These are phyloP conservation scores for Rhizopus sp. DNA, from an alignment of 371 early-diverging fungal genomes.

Conservation along the genomic window DNA sequence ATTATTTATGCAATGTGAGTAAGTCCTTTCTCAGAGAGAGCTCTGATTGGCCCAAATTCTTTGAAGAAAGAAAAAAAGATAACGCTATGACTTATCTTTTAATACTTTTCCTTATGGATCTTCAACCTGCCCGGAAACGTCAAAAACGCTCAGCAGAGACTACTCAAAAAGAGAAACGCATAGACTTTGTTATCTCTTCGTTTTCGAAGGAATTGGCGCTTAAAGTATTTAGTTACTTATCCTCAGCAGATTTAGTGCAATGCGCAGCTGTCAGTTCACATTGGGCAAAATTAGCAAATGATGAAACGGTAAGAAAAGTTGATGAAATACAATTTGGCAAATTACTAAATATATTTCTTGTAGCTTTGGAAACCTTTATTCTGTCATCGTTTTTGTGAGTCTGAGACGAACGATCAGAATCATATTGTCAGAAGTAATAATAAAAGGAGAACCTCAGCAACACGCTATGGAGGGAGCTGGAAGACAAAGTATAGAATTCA, in stretches of 20 bases:
- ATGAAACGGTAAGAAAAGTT: slow-evolving; percentile 39
- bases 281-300: slow-evolving; percentile 50
- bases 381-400: slow-evolving; percentile 31
- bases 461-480: slow-evolving; percentile 35
- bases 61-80: too few species aligned
- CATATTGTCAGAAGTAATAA: neutral
- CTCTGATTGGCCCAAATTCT: too few species aligned
- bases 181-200: slow-evolving; percentile 29
- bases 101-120: slow-evolving; percentile 5
- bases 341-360: neutral
- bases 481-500: slow-evolving; percentile 42
- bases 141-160: slow-evolving; percentile 8
- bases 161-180: slow-evolving; percentile 1
- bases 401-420: slow-evolving; percentile 1
- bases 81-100: neutral
- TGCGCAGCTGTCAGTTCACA: slow-evolving; percentile 42
- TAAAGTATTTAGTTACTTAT: slow-evolving; percentile 47
- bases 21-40: too few species aligned
- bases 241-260: slow-evolving; percentile 40
- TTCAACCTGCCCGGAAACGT: slow-evolving; percentile 5
- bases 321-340: neutral
- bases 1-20: too few species aligned
- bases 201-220: slow-evolving; percentile 52
- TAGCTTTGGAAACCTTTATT: slow-evolving; percentile 58
- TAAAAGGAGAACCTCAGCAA: slow-evolving; percentile 8